Conservation (phyloP, 805 yeast genomes). For the Starmerella vaccinii region DNA sequence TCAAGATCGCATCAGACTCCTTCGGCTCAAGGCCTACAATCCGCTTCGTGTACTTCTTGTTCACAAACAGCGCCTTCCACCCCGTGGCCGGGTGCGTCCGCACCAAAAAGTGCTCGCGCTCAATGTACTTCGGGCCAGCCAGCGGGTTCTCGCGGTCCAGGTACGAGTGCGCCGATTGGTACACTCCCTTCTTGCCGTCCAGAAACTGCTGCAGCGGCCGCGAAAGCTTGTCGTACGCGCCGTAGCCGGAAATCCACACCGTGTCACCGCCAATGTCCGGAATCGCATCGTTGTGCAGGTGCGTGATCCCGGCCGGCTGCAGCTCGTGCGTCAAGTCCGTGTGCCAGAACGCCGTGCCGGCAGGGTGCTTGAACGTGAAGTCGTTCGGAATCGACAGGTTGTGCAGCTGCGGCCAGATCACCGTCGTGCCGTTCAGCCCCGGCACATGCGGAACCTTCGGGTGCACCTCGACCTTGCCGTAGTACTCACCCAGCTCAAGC, state of each 20-base stretch:
- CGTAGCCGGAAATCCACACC: constrained; percentile 45
- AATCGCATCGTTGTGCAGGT: constrained; percentile 51
- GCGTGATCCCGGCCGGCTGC: constrained; percentile 64
- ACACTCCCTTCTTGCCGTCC: constrained; percentile 52
- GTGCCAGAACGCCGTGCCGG: constrained; percentile 43
- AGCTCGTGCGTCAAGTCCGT: constrained; percentile 67
- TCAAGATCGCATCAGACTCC: constrained; percentile 53
- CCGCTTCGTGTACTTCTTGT: constrained; percentile 50
- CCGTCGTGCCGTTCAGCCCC: constrained; percentile 39
- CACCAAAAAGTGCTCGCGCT: constrained; percentile 49
- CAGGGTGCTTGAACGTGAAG: constrained; percentile 28
- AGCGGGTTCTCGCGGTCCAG: constrained; percentile 34
- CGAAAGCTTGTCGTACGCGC: constrained; percentile 45
- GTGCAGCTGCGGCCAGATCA: constrained; percentile 35
- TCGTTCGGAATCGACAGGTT: constrained; percentile 38
- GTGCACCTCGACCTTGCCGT: constrained; percentile 39
- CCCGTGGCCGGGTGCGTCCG: constrained; percentile 60
- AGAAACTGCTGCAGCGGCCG: constrained; percentile 40
- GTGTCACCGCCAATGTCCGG: constrained; percentile 51
- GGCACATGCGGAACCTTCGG: constrained; percentile 28
- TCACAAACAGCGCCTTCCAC: constrained; percentile 47
- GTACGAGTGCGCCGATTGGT: constrained; percentile 36
- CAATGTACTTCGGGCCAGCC: constrained; percentile 29
- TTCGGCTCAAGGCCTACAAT: constrained; percentile 64
- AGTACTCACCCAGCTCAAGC: constrained; percentile 38